A percentile compares a stretch with the other conserved stretches of the same genome.
Evolutionary conservation across 169 alveolate species (phyloP).

Genomic region (Eimeria maxima): DNA sequence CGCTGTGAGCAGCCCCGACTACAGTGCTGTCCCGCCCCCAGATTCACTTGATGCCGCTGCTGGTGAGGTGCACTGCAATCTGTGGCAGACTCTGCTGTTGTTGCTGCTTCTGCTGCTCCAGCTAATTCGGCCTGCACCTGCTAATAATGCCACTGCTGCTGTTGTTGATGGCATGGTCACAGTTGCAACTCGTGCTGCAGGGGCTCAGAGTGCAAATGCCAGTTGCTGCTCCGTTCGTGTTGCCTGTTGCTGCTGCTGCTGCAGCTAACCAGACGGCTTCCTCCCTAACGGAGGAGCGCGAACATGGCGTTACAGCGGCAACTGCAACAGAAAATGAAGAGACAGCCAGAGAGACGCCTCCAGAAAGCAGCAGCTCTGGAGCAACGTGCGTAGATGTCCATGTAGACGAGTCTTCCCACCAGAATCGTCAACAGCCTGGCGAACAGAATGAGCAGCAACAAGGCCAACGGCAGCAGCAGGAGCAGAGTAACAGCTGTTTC

Average conservation of each 20-base stretch:
- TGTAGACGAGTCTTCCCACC: not conserved
- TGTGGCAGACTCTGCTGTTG: constrained; percentile 21
- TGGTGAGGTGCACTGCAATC: not conserved
- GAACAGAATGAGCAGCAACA: not conserved
- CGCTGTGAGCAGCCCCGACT: constrained; percentile 37
- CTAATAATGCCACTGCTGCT: not conserved
- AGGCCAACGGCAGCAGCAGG: not conserved
- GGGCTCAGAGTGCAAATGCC: not conserved
- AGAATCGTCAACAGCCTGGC: constrained; percentile 3
- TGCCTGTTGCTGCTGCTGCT: constrained; percentile 1
- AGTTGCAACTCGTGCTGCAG: not conserved
- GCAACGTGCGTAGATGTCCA: not conserved
- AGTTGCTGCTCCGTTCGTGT: not conserved
- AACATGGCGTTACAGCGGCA: constrained; percentile 14
- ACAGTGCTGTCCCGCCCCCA: constrained; percentile 58
- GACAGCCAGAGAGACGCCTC: not conserved
- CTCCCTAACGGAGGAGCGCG: constrained; percentile 29
- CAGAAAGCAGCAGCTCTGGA: constrained; percentile 8
- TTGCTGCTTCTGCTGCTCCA: not conserved
- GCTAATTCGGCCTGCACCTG: not conserved
- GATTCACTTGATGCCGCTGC: constrained; percentile 17
- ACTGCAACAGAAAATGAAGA: constrained; percentile 13
- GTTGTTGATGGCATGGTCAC: not conserved
- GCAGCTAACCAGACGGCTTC: not conserved
- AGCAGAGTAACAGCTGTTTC: not conserved